These are phyloP conservation scores for Colletotrichum sp. DNA, from an alignment of 2,329 filamentous ascomycete genomes.

Conservation along the genomic window DNA sequence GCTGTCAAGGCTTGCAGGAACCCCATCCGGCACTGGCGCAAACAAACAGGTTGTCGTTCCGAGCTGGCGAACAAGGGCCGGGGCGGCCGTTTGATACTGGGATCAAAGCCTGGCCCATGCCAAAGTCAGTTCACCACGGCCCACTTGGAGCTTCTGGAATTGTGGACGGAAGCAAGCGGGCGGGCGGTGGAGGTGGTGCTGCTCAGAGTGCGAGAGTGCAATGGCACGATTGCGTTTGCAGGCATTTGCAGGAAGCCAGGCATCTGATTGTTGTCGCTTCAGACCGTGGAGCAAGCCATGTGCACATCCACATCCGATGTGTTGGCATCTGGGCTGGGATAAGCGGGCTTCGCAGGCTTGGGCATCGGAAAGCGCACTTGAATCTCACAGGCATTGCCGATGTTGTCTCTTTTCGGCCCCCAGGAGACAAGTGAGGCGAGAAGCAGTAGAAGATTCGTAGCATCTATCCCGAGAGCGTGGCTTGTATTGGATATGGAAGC, in stretches of 20 bases:
- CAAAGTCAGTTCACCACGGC: not conserved
- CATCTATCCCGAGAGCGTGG: not conserved
- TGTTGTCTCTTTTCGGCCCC: conserved; percentile 8
- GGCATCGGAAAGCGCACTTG: not conserved
- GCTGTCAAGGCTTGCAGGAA: conserved; percentile 4
- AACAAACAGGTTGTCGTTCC: conserved; percentile 9
- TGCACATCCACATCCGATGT: not conserved
- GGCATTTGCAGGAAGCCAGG: not conserved
- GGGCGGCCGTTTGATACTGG: not conserved
- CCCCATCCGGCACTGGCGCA: not conserved
- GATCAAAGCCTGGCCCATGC: not conserved
- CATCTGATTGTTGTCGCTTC: not conserved
- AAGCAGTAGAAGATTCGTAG: not conserved
- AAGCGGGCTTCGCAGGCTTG: not conserved
- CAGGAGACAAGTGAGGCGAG: not conserved
- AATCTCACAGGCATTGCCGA: not conserved
- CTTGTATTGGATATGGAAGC: not conserved
- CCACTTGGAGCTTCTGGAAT: not conserved
- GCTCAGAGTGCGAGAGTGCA: not conserved
- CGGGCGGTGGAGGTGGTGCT: not conserved
- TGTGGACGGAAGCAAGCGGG: not conserved
- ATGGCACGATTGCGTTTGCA: not conserved
- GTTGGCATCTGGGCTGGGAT: not conserved
- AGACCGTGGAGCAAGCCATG: not conserved
- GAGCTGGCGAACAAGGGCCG: not conserved